Evolutionary conservation across 73 alveolate genomes (phyloP), one percentile per base, ranked within the genome.

Genomic region (Blepharisma stoltei): DNA sequence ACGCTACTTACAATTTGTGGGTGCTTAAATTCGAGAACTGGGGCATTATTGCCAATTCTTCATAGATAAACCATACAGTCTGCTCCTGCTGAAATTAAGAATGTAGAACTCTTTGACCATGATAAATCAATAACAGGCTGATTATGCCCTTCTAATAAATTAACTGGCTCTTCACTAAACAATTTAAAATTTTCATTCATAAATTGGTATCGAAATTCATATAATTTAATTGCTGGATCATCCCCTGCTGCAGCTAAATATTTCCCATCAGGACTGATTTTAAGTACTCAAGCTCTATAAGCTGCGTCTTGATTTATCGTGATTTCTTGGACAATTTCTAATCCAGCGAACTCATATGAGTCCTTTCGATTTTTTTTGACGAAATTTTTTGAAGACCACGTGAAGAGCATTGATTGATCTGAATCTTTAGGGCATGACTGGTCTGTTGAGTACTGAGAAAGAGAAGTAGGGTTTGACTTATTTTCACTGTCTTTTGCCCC

Each of bases 1-100:
- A 60, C 18, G 5, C 37, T 14, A 4, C 14, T n/a, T 60, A 60
- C 73, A 14, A 14, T 38, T 20, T n/a, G 14, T 2, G 14, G 14
- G 46, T 60, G 73, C 5, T 60, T 60, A 25, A 14, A 60, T 2
- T 14, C 38, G 47, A 11, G 18, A 25, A 60, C 45, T 25, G 73
- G 73, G 11, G 14, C 23, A 9, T 25, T 60, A 14, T 60, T 11
- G 46, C n/a, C 73, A 18, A 25, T 60, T 8, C 23, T 25, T 47
- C 73, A 60, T 25, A 8, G 3, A 60, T 60, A 60, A 25, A 60
- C 73, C 73, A 60, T 60, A 8, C 73, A n/a, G 46, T 60, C 73
- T 1, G 23, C 11, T 0, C 46, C 37, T 20, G 73, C 14, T 14
- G 49, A 20, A 14, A 25, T 9, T n/a, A 60, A 60, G 23, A 25